Conservation (phyloP, 2,329 filamentous ascomycete genomes). For the Colletotrichum incanum region DNA sequence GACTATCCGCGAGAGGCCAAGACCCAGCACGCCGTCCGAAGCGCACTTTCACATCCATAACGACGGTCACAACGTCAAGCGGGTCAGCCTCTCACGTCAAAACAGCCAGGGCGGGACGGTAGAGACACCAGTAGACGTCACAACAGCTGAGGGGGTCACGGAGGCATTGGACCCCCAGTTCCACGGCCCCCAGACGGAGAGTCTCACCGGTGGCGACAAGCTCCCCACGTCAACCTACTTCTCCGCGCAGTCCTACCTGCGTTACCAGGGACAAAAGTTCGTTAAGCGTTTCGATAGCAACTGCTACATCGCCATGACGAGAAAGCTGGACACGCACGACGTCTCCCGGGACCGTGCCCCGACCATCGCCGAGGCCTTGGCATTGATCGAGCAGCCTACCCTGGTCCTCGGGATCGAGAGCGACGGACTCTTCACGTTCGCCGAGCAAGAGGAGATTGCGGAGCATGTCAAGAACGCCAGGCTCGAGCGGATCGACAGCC, state of each 20-base stretch:
- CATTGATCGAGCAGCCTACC: slow-evolving; percentile 88
- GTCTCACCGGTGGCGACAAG: slow-evolving; percentile 66
- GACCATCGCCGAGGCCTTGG: slow-evolving; percentile 81
- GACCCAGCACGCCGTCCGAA: slow-evolving; percentile 75
- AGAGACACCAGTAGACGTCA: slow-evolving; percentile 30
- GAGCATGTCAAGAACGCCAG: slow-evolving; percentile 83
- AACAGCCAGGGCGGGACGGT: slow-evolving; percentile 52
- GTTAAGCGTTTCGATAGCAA: slow-evolving; percentile 98
- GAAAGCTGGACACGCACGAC: slow-evolving; percentile 98
- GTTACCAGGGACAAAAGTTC: slow-evolving; percentile 97
- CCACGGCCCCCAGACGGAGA: slow-evolving; percentile 70
- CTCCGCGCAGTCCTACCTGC: slow-evolving; percentile 96
- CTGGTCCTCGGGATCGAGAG: slow-evolving; percentile 95
- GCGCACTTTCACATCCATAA: slow-evolving; percentile 88
- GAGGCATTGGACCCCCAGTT: slow-evolving; percentile 75
- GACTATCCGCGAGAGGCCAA: slow-evolving; percentile 80
- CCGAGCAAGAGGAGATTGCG: slow-evolving; percentile 94
- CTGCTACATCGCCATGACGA: slow-evolving; percentile 98
- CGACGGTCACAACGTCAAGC: slow-evolving; percentile 80
- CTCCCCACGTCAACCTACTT: slow-evolving; percentile 86
- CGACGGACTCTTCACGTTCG: slow-evolving; percentile 96
- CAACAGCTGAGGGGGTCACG: slow-evolving; percentile 52
- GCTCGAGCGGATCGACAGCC: slow-evolving; percentile 90
- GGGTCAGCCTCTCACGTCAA: slow-evolving; percentile 65
- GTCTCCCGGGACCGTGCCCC: slow-evolving; percentile 83